These are phyloP conservation scores for Bolboschoenus planiculmis DNA, from an alignment of 176 grass and related monocot genomes.

Conservation along the genomic window DNA sequence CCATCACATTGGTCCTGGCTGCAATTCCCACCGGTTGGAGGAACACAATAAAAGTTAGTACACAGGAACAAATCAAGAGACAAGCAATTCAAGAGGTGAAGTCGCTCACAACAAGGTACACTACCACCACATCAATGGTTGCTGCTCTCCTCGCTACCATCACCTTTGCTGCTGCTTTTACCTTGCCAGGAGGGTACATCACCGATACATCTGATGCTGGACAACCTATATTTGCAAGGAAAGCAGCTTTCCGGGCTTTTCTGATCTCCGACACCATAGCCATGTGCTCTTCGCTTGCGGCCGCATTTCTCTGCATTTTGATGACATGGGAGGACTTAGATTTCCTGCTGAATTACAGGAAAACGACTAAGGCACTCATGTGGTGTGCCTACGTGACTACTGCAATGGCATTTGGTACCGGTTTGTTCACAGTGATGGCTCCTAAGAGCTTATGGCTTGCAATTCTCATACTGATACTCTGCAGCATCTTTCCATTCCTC, in stretches of 20 bases:
- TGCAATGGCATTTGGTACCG: neutral
- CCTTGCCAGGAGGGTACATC: neutral
- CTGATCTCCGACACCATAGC: neutral
- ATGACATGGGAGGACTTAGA: neutral
- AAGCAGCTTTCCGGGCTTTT: neutral
- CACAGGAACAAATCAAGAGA: neutral
- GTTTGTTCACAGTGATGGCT: neutral
- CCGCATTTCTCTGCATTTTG: neutral
- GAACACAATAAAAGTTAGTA: neutral
- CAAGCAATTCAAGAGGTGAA: neutral
- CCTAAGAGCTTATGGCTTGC: constrained; percentile 10
- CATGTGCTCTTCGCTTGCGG: neutral
- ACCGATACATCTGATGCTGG: neutral
- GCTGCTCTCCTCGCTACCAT: constrained; percentile 8
- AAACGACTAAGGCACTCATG: constrained; percentile 1
- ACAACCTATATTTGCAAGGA: neutral
- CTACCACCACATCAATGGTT: neutral
- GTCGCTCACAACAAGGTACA: neutral
- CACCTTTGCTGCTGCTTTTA: constrained; percentile 1
- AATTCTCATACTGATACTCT: neutral
- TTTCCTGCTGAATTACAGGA: neutral
- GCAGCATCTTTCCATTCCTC: neutral
- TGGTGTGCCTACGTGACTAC: neutral
- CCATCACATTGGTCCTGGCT: neutral
- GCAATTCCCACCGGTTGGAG: neutral